Evolutionary conservation across 2,329 filamentous ascomycete species (phyloP), one percentile per base, ranked within the genome.

Genomic region (Grosmannia serpens): DNA sequence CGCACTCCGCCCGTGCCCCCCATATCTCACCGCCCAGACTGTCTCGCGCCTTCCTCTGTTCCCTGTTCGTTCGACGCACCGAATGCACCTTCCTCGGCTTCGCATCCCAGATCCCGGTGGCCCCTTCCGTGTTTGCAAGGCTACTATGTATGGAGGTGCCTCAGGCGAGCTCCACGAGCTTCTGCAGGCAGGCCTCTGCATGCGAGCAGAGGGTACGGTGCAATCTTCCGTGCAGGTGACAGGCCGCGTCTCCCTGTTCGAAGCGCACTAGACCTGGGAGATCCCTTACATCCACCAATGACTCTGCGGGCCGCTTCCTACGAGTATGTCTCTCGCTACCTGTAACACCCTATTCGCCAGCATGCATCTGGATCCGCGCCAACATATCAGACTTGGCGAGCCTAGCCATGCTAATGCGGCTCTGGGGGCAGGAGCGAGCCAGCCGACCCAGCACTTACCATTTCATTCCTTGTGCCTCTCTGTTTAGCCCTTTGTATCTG

Each of bases 261-360:
- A 27, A 27, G 5, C 47, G 15, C 27, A 52, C 50, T 52, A 52
- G 49, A 4, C 49, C n/a, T 47, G 44, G n/a, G 22, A 50, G 47
- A 9, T 33, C 50, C 20, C n/a, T 9, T 17, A 15, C 26, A 27
- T 9, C 29, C 24, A 22, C 20, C 50, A n/a, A 53, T 33, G 10
- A 24, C 20, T 53, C 50, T 22, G 20, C n/a, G 17, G 4, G 38
- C 27, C n/a, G 38, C 53, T 52, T 49, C 13, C n/a, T n/a, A n/a
- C n/a, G n/a, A n/a, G 29, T 22, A 20, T 53, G 46, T 59, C 24
- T 59, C 59, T 64, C 62, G 62, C 62, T 64, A 62, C 60, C 54
- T 60, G 60, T 61, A 63, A 64, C 61, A 63, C 61, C 61, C 55
- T 47, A 64, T 64, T 64, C 62, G 62, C 56, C 62, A 60, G 51